Evolutionary conservation across 2,329 filamentous ascomycete species (phyloP).

Genomic region (Aspergillus neoniger): DNA sequence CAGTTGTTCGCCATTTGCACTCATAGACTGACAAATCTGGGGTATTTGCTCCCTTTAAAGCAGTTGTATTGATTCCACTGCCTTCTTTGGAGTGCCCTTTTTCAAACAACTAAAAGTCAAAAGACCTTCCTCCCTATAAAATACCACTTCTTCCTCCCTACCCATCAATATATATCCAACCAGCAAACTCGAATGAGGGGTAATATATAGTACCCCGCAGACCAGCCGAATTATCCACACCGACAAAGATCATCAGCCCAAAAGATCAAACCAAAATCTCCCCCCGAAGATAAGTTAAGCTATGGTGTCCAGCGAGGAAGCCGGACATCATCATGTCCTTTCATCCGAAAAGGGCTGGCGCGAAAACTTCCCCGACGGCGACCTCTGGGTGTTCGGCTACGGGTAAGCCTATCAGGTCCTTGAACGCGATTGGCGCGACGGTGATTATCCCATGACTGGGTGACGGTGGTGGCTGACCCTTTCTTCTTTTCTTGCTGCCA

Average conservation of each 20-base stretch:
- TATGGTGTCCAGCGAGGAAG: not conserved
- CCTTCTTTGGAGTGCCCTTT: not conserved
- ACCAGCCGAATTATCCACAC: too few species aligned
- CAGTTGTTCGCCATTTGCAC: not conserved
- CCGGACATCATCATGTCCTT: not conserved
- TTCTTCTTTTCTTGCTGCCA: not conserved
- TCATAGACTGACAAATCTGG: not conserved
- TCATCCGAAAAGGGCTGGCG: conserved; percentile 40
- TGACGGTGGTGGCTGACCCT: conserved; percentile 15
- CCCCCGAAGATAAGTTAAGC: not conserved
- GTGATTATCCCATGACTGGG: not conserved
- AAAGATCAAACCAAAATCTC: too few species aligned
- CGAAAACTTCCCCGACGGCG: conserved; percentile 52
- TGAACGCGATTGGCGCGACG: not conserved
- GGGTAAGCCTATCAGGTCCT: conserved; percentile 62
- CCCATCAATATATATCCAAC: too few species aligned
- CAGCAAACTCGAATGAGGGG: too few species aligned
- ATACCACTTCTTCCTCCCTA: too few species aligned
- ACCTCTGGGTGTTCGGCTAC: conserved; percentile 97
- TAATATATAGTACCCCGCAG: too few species aligned
- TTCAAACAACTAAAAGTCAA: not conserved
- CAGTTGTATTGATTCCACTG: not conserved
- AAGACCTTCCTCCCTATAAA: too few species aligned
- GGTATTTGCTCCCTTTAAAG: not conserved
- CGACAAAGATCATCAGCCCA: too few species aligned